Evolutionary conservation across 1,284 basidiomycete species (phyloP), one percentile per base, ranked within the genome.

Genomic region (Malassezia restricta): DNA sequence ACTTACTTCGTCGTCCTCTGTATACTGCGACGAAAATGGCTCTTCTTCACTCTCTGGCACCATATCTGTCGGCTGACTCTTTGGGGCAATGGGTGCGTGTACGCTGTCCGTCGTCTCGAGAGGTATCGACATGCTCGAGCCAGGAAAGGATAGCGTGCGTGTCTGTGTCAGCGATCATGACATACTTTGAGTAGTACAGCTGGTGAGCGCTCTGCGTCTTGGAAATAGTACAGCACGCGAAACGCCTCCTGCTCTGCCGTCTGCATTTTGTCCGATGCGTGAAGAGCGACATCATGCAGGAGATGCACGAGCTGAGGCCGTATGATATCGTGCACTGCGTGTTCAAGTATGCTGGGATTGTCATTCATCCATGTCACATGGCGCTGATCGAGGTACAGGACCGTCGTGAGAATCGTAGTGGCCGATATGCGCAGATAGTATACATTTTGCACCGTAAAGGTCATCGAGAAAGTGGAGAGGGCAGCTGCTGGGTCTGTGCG

Each of bases 311-410:
- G 47, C 68, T 56, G 44, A 58, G 62, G 48, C 62, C 61, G 6
- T 68, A 35, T 15, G 11, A 35, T 15, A 8, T 50, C 32, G 5
- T 45, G 12, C 24, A 55, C 48, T 6, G 42, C 47, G 0, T 41
- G 31, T 14, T 61, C 49, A 38, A 64, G 43, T 15, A 64, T 62
- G 47, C 31, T 5, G 0, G 51, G 52, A 40, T 67, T 55, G 24
- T 63, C 62, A 38, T 72, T 74, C 66, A 76, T 72, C 75, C 75
- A 76, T 8, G 61, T 54, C 0, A 75, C 62, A 45, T 76, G 73
- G 14, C 68, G 60, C 8, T 70, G 61, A 54, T 76, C 75, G 39
- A 76, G 61, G 56, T 75, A 75, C 38, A 76, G 60, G 51, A 74
- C 61, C 55, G 71, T 66, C 40, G 71, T 73, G 0, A 76, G 58